Evolutionary conservation across 2,329 filamentous ascomycete genomes (phyloP).

Genomic region (Calonectria henricotiae): DNA sequence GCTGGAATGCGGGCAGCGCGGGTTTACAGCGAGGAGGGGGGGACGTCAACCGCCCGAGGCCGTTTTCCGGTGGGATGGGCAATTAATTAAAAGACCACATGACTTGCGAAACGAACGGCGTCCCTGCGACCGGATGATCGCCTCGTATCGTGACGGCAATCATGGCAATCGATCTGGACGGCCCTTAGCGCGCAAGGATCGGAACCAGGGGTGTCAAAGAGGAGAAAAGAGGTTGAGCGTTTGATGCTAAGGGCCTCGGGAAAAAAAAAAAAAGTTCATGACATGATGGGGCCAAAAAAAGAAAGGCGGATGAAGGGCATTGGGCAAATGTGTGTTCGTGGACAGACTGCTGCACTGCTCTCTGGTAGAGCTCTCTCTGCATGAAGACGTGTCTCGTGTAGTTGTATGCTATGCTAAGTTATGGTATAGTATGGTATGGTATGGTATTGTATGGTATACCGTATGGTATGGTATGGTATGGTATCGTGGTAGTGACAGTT

Average conservation of each 20-base stretch:
- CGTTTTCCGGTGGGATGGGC: neutral
- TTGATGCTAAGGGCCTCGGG: neutral
- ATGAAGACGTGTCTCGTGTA: no score
- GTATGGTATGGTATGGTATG: no score
- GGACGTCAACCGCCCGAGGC: no score
- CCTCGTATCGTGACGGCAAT: conserved; percentile 20
- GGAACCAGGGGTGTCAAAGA: neutral
- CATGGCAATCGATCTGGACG: conserved; percentile 17
- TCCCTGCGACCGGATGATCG: conserved; percentile 17
- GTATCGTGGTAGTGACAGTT: no score
- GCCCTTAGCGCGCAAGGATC: neutral
- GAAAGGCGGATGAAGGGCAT: neutral
- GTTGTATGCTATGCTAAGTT: no score
- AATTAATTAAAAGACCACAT: neutral
- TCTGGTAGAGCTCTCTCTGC: no score
- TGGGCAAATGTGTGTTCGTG: neutral
- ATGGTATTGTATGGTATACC: no score
- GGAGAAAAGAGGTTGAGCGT: no score
- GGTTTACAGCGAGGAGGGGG: neutral
- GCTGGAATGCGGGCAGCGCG: neutral
- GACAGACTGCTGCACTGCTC: no score
- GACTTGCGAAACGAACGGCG: neutral
- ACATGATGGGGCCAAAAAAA: neutral
- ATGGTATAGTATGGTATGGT: no score
- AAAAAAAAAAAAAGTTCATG: neutral